phyloP scores from a whole-genome alignment of 2,329 filamentous ascomycete species.

The Trichoderma simmonsii region DNA sequence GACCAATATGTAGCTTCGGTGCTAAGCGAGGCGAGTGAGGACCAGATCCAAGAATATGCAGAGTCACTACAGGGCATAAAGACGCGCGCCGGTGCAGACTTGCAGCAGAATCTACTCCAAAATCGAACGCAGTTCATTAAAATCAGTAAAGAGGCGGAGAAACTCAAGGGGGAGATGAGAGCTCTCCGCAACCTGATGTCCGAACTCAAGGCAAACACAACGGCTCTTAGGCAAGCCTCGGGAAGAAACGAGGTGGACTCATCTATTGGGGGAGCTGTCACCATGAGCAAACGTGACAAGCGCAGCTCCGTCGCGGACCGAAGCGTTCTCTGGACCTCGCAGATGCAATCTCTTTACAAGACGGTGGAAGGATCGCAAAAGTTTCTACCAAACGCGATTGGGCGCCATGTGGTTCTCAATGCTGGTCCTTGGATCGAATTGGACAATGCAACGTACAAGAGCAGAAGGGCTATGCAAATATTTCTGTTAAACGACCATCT shows the following conservation, averaged over 20 bases:
- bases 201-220: slow-evolving; percentile 79
- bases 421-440: slow-evolving; percentile 93
- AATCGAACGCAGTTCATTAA: slow-evolving; percentile 98
- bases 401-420: slow-evolving; percentile 92
- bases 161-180: slow-evolving; percentile 94
- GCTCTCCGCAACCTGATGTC: slow-evolving; percentile 87
- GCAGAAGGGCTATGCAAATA: slow-evolving; percentile 81
- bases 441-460: slow-evolving; percentile 96
- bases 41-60: slow-evolving; percentile 82
- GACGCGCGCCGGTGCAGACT: slow-evolving; percentile 71
- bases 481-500: slow-evolving; percentile 94
- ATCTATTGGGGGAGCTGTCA: slow-evolving; percentile 49
- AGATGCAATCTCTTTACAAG: slow-evolving; percentile 81
- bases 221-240: slow-evolving; percentile 60
- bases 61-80: slow-evolving; percentile 72
- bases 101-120: slow-evolving; percentile 94
- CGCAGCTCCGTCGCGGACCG: slow-evolving; percentile 80
- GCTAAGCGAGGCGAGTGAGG: slow-evolving; percentile 80
- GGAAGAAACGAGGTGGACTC: slow-evolving; percentile 48
- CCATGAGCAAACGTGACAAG: slow-evolving; percentile 70
- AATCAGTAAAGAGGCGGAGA: slow-evolving; percentile 98
- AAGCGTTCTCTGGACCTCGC: slow-evolving; percentile 64
- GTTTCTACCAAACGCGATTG: slow-evolving; percentile 83
- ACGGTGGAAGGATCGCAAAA: slow-evolving; percentile 97
- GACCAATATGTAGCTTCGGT: slow-evolving; percentile 75